Percentiles rank a stretch among this genome's conserved stretches.
These are phyloP conservation scores for Leucocoprinus sp. DNA, from an alignment of 768 basidiomycete genomes.

Conservation along the genomic window DNA sequence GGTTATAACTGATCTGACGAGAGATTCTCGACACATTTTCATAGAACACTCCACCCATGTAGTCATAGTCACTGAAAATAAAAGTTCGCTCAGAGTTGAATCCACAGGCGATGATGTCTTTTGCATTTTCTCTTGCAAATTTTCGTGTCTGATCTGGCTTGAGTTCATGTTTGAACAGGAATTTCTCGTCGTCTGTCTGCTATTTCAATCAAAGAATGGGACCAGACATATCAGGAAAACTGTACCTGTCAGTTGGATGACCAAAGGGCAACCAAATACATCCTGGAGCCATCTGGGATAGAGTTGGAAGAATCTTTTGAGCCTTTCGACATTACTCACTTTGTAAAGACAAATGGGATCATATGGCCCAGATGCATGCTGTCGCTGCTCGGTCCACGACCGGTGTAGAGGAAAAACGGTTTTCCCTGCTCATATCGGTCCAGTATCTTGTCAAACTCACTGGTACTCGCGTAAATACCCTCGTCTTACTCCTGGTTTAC, in stretches of 20 bases:
- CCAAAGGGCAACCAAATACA: slow-evolving; percentile 89
- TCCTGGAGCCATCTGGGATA: slow-evolving; percentile 85
- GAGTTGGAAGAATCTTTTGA: background rate
- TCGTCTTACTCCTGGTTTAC: background rate
- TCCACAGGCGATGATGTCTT: slow-evolving; percentile 94
- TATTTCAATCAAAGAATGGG: background rate
- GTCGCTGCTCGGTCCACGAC: slow-evolving; percentile 91
- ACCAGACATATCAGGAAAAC: background rate
- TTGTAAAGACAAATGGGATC: slow-evolving; percentile 96
- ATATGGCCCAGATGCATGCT: slow-evolving; percentile 98
- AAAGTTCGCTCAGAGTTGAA: slow-evolving; percentile 90
- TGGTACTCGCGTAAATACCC: slow-evolving; percentile 22
- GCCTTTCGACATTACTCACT: slow-evolving; percentile 43
- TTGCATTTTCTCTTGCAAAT: slow-evolving; percentile 82
- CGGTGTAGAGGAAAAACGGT: slow-evolving; percentile 97
- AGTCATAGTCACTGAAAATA: slow-evolving; percentile 91
- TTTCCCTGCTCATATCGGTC: slow-evolving; percentile 95
- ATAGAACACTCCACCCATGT: slow-evolving; percentile 89
- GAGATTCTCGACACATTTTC: slow-evolving; percentile 90
- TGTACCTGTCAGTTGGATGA: slow-evolving; percentile 89
- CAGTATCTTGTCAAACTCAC: slow-evolving; percentile 88
- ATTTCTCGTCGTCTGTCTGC: slow-evolving; percentile 89
- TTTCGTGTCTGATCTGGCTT: slow-evolving; percentile 81
- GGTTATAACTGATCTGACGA: slow-evolving; percentile 85
- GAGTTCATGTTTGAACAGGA: slow-evolving; percentile 92